Base-by-base conservation (phyloP, 2,329 filamentous ascomycete species). In the Pseudonectria foliicola region DNA sequence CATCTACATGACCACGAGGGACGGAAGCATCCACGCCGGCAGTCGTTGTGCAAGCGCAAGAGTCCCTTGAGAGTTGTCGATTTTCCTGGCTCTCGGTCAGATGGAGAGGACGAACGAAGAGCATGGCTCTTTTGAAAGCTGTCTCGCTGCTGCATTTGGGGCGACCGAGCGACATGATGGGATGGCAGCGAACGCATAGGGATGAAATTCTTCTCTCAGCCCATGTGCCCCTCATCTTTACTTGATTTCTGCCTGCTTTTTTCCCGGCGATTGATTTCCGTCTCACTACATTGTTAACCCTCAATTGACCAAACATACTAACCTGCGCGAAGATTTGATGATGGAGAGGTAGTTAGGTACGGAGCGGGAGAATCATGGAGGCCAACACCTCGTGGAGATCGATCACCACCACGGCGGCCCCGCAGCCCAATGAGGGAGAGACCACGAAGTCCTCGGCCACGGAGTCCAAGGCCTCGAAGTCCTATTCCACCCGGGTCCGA, bases 331-430 rank as follows among this genome's bases (percentile, higher is more conserved):
- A 77, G 73, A 53, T 78, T 74, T 48, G 73, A 78, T 44, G 74
- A 78, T 45, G 74, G 74, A 29, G 74, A 78, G 58, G 75, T 78
- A 35, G 71, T 75, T 43, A 66, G 74, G 50, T 78, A 77, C 53
- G 74, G 74, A 33, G 75, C 75, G 10, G 74, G 74, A 39, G 74
- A 78, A 56, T 77, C 73, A 25, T 78, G 75, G 64, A 63, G 74
- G 39, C 74, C 74, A 10, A 77, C 71, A 39, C 75, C 74, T 33
- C 58, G 68, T 8, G 18, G 18, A 32, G 63, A 68, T 43, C 63
- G 67, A 37, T 71, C 69, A 18, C 67, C 68, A 7, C 50, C 49
- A 12, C 46, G 56, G 29, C 50, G 55, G 39, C 40, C 46, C 13
- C 53, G 57, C 35, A 62, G 58, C 40, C 58, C 57, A 10, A 38